Base-by-base conservation (phyloP, 768 basidiomycete genomes). In the Ephemerocybe angulata region DNA sequence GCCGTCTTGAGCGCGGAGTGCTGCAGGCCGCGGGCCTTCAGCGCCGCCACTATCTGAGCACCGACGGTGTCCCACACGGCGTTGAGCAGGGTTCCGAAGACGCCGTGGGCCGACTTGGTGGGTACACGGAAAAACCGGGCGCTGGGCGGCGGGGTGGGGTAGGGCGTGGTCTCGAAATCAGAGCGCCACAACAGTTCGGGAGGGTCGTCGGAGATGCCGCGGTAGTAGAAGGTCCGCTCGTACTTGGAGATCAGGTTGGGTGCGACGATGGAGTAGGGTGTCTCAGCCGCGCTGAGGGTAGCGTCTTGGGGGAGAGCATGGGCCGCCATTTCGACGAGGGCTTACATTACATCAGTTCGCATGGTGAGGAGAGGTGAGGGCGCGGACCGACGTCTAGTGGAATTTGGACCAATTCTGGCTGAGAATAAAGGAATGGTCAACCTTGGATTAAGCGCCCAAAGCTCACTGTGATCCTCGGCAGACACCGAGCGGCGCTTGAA, bases 61-160 rank as follows among this genome's bases (percentile, higher is more conserved):
- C 63, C 69, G 55, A 77, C 72, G 58, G 51, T 59, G 58, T 64
- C 56, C 76, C 76, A 78, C 60, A 74, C 67, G 5, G 4, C 21
- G 58, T 74, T 73, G 55, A 78, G 73, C 53, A 67, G 64, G 59
- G 74, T 75, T 40, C 61, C 61, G 58, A 69, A 72, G 63, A 76
- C 75, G 22, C 72, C 74, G 25, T 62, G 65, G 49, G 65, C 50
- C 13, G 72, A 72, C 67, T 79, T 79, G 57, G 53, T 42, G 29
- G 70, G 69, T 61, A 72, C 41, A 41, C 62, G 25, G 54, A 58
- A 33, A 40, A 33, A 55, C 65, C 64, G 64, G 63, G 62, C 65
- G n/a, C 8, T 25, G 52, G 72, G 73, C 58, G 62, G 60, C 61
- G 63, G 58, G 62, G 67, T 72, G 28, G 65, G 70, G 44, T 24